Base-by-base conservation (phyloP, 73 alveolate genomes). In the Effrenium voratum region DNA sequence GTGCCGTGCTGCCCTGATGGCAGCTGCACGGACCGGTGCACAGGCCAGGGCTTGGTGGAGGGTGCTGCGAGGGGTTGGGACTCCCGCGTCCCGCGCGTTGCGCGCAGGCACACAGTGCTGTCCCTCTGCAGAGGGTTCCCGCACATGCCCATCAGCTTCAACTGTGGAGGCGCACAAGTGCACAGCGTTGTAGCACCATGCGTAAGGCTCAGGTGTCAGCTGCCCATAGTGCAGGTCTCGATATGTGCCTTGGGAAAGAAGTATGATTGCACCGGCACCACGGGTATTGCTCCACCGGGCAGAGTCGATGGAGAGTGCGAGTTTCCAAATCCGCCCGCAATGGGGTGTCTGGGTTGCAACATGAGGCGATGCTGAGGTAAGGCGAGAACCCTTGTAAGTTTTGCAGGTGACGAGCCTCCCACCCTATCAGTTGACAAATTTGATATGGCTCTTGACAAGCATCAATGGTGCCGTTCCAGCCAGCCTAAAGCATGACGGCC, bases 1-100 rank as follows among this genome's bases (percentile, higher is more conserved):
- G 97, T 90, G 44, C 87, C 52, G 44, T 90, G 97, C 86, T 90
- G 97, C 87, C 97, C 97, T 26, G 97, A 90, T 40, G 97, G 97
- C 19, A 90, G 97, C 87, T 90, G 97, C 55, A 41, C 97, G 8
- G 97, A 90, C 75, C 97, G 83, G 5, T 90, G 97, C 55, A 50
- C 57, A 63, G 97, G 97, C 50, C 15, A 10, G 22, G 32, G 68
- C 68, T 28, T 28, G 32, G n/a, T n/a, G n/a, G 26, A 52, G 63
- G 8, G 19, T 52, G 63, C 8, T 8, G 63, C 63, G 19, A 52
- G 63, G 63, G 19, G n/a, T n/a, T n/a, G 63, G 63, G 63, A 52
- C 8, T 8, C 63, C 19, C 26, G 19, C 19, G 63, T 52, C 63
- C 26, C 8, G 63, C 19, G 63, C 63, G 63, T 52, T 52, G 63